Evolutionary conservation across 2,329 filamentous ascomycete genomes (phyloP).

Genomic region (Alternaria arbusti): DNA sequence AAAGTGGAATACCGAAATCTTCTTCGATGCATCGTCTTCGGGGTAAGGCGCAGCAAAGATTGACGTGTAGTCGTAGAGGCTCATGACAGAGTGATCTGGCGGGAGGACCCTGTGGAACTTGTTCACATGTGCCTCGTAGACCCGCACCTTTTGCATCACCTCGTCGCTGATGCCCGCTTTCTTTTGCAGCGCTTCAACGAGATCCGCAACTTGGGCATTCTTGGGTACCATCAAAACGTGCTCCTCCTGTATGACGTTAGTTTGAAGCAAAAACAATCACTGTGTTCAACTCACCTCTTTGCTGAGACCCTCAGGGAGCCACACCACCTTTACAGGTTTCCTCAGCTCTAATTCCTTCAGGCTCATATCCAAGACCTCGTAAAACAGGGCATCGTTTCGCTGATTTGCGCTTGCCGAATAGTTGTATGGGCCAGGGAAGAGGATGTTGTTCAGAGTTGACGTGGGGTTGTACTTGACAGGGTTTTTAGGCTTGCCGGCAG

Average conservation of each 20-base stretch:
- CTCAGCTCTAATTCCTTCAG: constrained; percentile 91
- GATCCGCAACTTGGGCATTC: constrained; percentile 78
- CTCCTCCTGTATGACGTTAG: constrained; percentile 64
- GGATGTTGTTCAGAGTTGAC: constrained; percentile 77
- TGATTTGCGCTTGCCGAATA: constrained; percentile 73
- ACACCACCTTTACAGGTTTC: constrained; percentile 82
- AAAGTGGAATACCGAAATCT: constrained; percentile 88
- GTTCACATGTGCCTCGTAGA: constrained; percentile 83
- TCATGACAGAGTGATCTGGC: constrained; percentile 74
- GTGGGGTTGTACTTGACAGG: constrained; percentile 75
- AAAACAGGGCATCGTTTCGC: constrained; percentile 80
- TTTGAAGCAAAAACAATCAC: background rate
- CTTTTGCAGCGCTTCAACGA: constrained; percentile 77
- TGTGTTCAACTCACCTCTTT: constrained; percentile 72
- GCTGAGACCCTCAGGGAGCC: constrained; percentile 85
- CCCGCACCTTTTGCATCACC: constrained; percentile 71
- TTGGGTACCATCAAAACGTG: constrained; percentile 87
- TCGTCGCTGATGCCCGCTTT: constrained; percentile 83
- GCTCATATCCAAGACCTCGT: constrained; percentile 93
- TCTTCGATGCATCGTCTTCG: constrained; percentile 68
- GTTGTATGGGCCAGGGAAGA: constrained; percentile 73
- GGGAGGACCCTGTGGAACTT: constrained; percentile 83
- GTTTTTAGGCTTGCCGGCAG: constrained; percentile 76
- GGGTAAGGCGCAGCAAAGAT: constrained; percentile 84
- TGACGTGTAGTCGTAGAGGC: constrained; percentile 83